Evolutionary conservation across 2,329 filamentous ascomycete genomes (phyloP), one percentile per base, ranked within the genome.

Genomic region (Hysterium pulicare): DNA sequence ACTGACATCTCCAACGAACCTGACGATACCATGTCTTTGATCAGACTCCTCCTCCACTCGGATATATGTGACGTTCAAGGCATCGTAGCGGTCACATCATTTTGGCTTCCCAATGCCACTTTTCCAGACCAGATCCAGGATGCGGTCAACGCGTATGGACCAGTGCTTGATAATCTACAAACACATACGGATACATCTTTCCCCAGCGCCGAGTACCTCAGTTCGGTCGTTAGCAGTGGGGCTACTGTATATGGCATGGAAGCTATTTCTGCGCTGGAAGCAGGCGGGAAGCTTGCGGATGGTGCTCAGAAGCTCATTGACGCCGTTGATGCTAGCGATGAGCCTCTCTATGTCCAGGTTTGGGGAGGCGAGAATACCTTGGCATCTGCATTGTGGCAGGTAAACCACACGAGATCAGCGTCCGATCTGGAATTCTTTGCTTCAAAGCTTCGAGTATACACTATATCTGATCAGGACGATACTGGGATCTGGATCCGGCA

Each of bases 381-480:
- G 2, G 74, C 74, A 1, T 65, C 72, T 42, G 72, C 69, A 3
- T 61, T 77, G 7, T 54, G 62, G 32, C 52, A 66, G n/a, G 58
- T 69, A 16, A 51, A 53, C 4, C 34, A 38, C 3, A 59, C 47
- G 19, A 31, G 38, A 41, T 43, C 53, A 40, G 39, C 49, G 8
- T 15, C 44, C 0, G 62, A 71, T 1, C 59, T 65, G 2, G 53
- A 55, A 0, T 41, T 37, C 0, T 53, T 75, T n/a, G 58, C 61
- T 2, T 54, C 63, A 2, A 71, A 69, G 47, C 50, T 55, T 10
- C 52, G 52, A 13, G 45, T 48, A 8, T 55, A 55, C 35, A 58
- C 75, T 22, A 78, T 79, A 42, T 78, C 74, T 3, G 77, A 79
- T 50, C 77, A 80, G 48, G 76, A 80, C 48, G 71, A 81, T 50